Conservation (phyloP, 2,329 filamentous ascomycete species). For the Neodidymelliopsis sp. region DNA sequence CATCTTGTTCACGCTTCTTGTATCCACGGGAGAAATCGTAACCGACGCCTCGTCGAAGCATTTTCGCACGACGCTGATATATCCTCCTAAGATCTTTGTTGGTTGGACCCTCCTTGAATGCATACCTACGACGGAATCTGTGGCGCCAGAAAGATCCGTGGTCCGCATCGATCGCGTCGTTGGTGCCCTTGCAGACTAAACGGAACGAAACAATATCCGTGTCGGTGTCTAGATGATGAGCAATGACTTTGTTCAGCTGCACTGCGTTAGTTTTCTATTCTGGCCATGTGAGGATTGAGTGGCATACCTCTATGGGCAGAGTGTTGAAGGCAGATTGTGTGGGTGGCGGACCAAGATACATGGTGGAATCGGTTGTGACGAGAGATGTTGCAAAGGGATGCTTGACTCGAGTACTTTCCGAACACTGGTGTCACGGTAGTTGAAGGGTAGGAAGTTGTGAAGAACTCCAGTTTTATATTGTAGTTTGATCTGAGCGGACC, state of each 20-base stretch:
- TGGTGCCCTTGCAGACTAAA: conserved; percentile 49
- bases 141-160: conserved; percentile 57
- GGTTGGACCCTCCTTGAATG: conserved; percentile 32
- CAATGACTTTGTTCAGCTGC: conserved; percentile 54
- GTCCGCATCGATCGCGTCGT: conserved; percentile 51
- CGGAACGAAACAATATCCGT: conserved; percentile 54
- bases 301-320: conserved; percentile 43
- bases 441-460: too few species aligned
- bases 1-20: conserved; percentile 38
- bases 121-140: conserved; percentile 54
- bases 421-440: background rate
- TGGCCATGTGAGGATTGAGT: background rate
- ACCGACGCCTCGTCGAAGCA: conserved; percentile 26
- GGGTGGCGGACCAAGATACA: conserved; percentile 18
- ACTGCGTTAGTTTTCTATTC: background rate
- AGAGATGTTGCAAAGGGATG: background rate
- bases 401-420: background rate
- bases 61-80: conserved; percentile 45
- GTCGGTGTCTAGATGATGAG: conserved; percentile 49
- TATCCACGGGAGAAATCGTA: conserved; percentile 32
- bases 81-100: conserved; percentile 44
- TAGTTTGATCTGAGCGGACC: too few species aligned
- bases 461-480: too few species aligned
- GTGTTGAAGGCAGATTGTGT: conserved; percentile 37
- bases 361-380: conserved; percentile 1